Conservation (phyloP, 108 stramenopile genomes). For the Pseudonitzschia multistriata region DNA sequence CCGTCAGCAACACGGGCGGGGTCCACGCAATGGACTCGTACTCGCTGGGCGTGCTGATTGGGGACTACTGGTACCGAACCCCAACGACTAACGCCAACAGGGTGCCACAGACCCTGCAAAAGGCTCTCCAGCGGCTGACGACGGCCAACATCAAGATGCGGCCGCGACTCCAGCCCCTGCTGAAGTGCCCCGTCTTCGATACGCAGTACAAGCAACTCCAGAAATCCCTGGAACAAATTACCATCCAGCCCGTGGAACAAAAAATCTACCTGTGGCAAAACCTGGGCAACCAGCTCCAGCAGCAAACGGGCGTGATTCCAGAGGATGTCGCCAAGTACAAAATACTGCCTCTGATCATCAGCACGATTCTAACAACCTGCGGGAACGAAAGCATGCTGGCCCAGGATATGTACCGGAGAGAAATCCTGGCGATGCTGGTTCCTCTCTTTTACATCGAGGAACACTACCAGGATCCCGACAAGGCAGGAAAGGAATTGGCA, state of each 20-base stretch:
- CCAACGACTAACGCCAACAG: conserved; percentile 27
- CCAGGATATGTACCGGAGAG: conserved; percentile 79
- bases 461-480: conserved; percentile 43
- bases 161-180: conserved; percentile 65
- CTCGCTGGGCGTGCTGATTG: conserved; percentile 68
- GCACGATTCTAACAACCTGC: conserved; percentile 43
- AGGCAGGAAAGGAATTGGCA: conserved; percentile 54
- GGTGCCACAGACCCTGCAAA: conserved; percentile 68
- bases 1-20: conserved; percentile 45
- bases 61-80: conserved; percentile 60
- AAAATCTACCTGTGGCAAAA: conserved; percentile 77
- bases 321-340: conserved; percentile 60
- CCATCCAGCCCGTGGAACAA: conserved; percentile 72
- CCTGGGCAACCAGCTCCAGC: conserved; percentile 29
- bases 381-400: conserved; percentile 59
- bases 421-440: conserved; percentile 66
- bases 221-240: conserved; percentile 60
- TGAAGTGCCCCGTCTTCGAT: conserved; percentile 84
- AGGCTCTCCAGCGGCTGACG: conserved; percentile 69
- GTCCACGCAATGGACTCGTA: conserved; percentile 80
- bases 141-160: conserved; percentile 67
- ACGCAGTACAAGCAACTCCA: conserved; percentile 70
- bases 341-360: conserved; percentile 67
- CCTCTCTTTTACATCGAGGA: conserved; percentile 76
- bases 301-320: conserved; percentile 52